Base-by-base conservation (phyloP, 441 rosid genomes). In the Arabidopsis lyrata region DNA sequence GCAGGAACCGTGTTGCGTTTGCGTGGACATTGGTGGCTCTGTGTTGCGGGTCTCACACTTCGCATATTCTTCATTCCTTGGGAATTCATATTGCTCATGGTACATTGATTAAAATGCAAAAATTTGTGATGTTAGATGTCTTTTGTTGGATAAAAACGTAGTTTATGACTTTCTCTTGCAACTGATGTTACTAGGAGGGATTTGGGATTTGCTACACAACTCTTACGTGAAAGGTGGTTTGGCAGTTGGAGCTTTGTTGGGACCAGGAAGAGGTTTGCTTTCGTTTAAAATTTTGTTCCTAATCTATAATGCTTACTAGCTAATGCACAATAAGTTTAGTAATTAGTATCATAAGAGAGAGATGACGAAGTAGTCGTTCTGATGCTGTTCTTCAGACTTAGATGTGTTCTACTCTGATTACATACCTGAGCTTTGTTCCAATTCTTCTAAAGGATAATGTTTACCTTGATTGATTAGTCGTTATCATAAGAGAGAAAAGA, bases 21-120 rank as follows among this genome's bases (percentile, higher is more conserved):
- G 96, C 99, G 4, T 90, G 99, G 99, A 92, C 90, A 38, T 80
- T 90, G 83, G 99, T 89, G 80, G 97, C 99, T 38, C 54, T 95
- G 76, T 95, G 97, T 76, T 92, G 99, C 72, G 99, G 97, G 29
- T 86, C 99, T 18, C 99, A 95, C 36, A 86, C 87, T 84, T 88
- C 97, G 18, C 99, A 92, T 80, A 82, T 90, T 70, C 76, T 88
- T 81, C 99, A 95, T 74, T 89, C 97, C 31, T 61, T 89, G 32
- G 98, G 96, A 73, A 83, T 95, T 81, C 98, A 95, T 80, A 66
- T 90, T 42, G 92, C 85, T 79, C 95, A 92, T 77, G 97, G 96
- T 93, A 83, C 70, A 11, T 31, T 62, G n/a, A 72, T 34, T 66
- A 5, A 2, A 22, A 44, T 47, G 22, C 4, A 16, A 20, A 16